phyloP scores from a whole-genome alignment of 2,329 filamentous ascomycete genomes.

The Davidsoniella virescens region DNA sequence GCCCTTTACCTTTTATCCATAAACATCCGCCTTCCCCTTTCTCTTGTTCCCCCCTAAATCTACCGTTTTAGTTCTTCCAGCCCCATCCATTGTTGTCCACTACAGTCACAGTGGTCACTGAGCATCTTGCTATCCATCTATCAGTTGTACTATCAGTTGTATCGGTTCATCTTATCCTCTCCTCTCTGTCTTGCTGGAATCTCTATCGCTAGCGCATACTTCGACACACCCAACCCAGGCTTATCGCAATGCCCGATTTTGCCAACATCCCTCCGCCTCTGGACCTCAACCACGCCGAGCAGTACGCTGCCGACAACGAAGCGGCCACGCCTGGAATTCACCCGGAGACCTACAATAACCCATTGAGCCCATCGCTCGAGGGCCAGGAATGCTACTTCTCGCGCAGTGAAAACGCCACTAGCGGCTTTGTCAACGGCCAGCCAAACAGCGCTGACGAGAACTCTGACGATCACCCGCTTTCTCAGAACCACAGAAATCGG shows the following conservation, averaged over 20 bases:
- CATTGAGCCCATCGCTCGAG: constrained; percentile 9
- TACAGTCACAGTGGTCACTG: background rate
- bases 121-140: no score
- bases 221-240: constrained; percentile 2
- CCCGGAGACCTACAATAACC: constrained; percentile 16
- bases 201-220: constrained; percentile 5
- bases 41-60: background rate
- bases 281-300: constrained; percentile 7
- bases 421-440: constrained; percentile 4
- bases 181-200: constrained; percentile 1
- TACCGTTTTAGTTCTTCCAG: background rate
- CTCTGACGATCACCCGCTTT: constrained; percentile 9
- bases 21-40: background rate
- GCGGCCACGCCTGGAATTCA: constrained; percentile 20
- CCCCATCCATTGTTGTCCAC: background rate
- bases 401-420: constrained; percentile 13
- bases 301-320: constrained; percentile 15
- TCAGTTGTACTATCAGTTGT: no score
- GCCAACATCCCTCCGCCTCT: constrained; percentile 9
- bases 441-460: background rate
- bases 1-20: background rate
- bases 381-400: constrained; percentile 17
- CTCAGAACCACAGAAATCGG: constrained; percentile 13
- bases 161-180: background rate
- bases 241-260: constrained; percentile 4